Evolutionary conservation across 306 rosid species (phyloP).

Genomic region (Rosa multiflora): DNA sequence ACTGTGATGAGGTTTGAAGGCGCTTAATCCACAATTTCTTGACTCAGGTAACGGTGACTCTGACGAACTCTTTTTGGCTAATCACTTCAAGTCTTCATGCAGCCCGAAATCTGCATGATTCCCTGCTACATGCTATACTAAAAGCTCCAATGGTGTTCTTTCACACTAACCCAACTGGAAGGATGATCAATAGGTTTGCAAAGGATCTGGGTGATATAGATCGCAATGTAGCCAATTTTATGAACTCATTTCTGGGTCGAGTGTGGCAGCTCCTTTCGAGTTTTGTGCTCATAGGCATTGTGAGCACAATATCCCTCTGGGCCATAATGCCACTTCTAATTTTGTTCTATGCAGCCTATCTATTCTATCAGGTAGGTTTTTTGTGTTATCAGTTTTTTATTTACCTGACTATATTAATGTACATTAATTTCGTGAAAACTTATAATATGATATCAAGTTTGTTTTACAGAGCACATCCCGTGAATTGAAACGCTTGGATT

Average conservation of each 20-base stretch:
- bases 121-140: constrained; percentile 54
- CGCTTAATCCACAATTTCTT: constrained; percentile 6
- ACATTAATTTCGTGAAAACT: no score
- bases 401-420: no score
- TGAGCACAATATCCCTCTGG: constrained; percentile 87
- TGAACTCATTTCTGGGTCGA: no score
- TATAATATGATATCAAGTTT: neutral
- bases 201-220: no score
- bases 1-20: neutral
- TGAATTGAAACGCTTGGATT: constrained; percentile 85
- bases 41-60: constrained; percentile 65
- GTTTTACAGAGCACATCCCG: constrained; percentile 66
- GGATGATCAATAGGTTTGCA: no score
- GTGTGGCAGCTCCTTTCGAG: neutral
- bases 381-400: constrained; percentile 2
- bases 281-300: constrained; percentile 72
- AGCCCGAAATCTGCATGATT: constrained; percentile 68
- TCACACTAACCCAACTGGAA: no score
- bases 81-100: constrained; percentile 72
- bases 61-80: constrained; percentile 74
- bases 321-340: constrained; percentile 80
- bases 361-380: constrained; percentile 70
- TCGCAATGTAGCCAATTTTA: no score
- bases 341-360: constrained; percentile 73
- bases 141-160: constrained; percentile 50